These are phyloP conservation scores for Solidago caesia DNA, from an alignment of 129 eudicot genomes.

Conservation along the genomic window DNA sequence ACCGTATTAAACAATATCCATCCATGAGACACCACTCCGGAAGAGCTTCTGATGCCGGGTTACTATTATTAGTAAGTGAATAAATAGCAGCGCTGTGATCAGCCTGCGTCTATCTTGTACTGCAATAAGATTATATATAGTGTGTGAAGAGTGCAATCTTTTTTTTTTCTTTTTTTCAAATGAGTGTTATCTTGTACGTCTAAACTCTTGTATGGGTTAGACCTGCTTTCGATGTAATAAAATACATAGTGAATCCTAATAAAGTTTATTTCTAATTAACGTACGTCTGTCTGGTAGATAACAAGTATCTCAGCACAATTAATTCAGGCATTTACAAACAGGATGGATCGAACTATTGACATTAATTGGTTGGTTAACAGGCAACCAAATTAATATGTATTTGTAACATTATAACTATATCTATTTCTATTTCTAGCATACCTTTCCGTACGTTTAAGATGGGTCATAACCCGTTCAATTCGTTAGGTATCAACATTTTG, in stretches of 20 bases:
- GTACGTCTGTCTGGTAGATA: too few species aligned
- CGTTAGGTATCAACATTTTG: too few species aligned
- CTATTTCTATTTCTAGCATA: too few species aligned
- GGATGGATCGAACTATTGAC: too few species aligned
- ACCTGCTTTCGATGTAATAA: constrained; percentile 31
- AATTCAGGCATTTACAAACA: too few species aligned
- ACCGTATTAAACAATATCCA: constrained; percentile 32
- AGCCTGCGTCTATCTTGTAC: constrained; percentile 22
- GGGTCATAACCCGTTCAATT: too few species aligned
- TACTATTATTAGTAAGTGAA: constrained; percentile 19
- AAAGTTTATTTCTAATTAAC: neutral
- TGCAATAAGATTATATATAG: constrained; percentile 5
- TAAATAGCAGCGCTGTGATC: constrained; percentile 24
- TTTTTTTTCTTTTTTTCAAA: neutral
- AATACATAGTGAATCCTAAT: constrained; percentile 10
- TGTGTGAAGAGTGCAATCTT: constrained; percentile 22
- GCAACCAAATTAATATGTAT: too few species aligned
- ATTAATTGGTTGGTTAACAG: too few species aligned
- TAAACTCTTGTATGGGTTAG: constrained; percentile 22
- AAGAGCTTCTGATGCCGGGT: constrained; percentile 17
- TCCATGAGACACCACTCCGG: neutral
- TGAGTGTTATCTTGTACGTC: constrained; percentile 26
- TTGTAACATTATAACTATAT: too few species aligned
- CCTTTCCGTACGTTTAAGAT: too few species aligned
- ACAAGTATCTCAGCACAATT: too few species aligned